These are phyloP conservation scores for Taphrina deformans DNA, from an alignment of 1,139 yeast genomes.

Conservation along the genomic window DNA sequence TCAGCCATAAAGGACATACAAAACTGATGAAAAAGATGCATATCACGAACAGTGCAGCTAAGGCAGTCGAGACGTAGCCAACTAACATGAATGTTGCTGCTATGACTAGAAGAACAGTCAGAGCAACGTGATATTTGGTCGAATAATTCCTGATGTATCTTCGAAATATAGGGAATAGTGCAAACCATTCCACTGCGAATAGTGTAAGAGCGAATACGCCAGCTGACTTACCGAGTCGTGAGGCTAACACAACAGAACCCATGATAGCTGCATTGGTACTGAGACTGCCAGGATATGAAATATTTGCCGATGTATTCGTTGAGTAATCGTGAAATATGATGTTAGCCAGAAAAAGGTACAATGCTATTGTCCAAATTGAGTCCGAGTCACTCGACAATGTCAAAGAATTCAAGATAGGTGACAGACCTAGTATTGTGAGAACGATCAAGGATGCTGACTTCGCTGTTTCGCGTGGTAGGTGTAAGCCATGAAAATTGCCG, in stretches of 20 bases:
- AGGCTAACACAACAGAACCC: conserved; percentile 86
- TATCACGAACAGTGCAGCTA: conserved; percentile 52
- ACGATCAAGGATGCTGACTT: conserved; percentile 70
- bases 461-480: conserved; percentile 44
- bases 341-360: conserved; percentile 70
- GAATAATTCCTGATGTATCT: conserved; percentile 51
- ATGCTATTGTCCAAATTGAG: conserved; percentile 89
- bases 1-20: conserved; percentile 69
- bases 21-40: conserved; percentile 54
- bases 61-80: conserved; percentile 27
- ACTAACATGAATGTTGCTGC: conserved; percentile 27
- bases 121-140: conserved; percentile 13
- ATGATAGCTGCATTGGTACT: conserved; percentile 82
- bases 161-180: conserved; percentile 70
- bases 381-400: conserved; percentile 89
- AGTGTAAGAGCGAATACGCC: conserved; percentile 80
- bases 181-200: conserved; percentile 69
- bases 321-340: conserved; percentile 66
- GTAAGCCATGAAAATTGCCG: conserved; percentile 36
- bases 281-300: conserved; percentile 55
- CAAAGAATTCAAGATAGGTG: conserved; percentile 86
- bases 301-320: conserved; percentile 27
- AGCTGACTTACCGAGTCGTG: conserved; percentile 69
- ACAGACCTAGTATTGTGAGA: conserved; percentile 68
- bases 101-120: conserved; percentile 31